Conservation (phyloP, 2,329 filamentous ascomycete genomes). For the Sporothrix euskadiensis region DNA sequence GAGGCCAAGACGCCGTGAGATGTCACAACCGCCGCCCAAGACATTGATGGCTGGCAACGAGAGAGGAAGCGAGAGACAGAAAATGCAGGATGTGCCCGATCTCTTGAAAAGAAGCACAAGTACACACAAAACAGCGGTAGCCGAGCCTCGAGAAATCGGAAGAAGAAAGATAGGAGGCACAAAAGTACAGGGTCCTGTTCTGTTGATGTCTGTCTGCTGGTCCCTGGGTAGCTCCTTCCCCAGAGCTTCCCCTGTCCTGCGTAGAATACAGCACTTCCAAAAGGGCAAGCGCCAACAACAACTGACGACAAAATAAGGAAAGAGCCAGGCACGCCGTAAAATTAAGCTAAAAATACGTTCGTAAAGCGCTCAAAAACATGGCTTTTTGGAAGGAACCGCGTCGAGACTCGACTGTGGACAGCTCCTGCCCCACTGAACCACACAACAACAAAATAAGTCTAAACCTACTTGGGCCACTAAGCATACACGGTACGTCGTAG, state of each 20-base stretch:
- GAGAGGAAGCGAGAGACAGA: background rate
- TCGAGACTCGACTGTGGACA: background rate
- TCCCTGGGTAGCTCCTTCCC: background rate
- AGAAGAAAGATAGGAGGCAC: background rate
- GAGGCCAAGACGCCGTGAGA: background rate
- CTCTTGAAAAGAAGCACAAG: background rate
- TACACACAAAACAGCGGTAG: background rate
- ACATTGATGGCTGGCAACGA: background rate
- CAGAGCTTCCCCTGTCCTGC: background rate
- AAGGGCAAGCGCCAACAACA: background rate
- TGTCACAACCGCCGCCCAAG: background rate
- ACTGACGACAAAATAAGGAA: constrained; percentile 12
- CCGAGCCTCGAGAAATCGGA: background rate
- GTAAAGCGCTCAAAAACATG: constrained; percentile 10
- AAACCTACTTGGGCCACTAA: constrained; percentile 22
- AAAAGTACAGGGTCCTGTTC: background rate
- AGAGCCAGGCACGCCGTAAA: constrained; percentile 2
- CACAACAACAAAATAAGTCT: constrained; percentile 4
- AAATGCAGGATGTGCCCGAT: background rate
- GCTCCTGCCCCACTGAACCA: background rate
- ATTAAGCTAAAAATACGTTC: constrained; percentile 8
- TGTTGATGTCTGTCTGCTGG: too few species aligned
- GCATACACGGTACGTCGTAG: too few species aligned
- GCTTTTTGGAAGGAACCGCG: constrained; percentile 1
- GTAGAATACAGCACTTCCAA: constrained; percentile 14